Conservation (phyloP, 768 basidiomycete species). For the Tricholoma hemisulphureum region DNA sequence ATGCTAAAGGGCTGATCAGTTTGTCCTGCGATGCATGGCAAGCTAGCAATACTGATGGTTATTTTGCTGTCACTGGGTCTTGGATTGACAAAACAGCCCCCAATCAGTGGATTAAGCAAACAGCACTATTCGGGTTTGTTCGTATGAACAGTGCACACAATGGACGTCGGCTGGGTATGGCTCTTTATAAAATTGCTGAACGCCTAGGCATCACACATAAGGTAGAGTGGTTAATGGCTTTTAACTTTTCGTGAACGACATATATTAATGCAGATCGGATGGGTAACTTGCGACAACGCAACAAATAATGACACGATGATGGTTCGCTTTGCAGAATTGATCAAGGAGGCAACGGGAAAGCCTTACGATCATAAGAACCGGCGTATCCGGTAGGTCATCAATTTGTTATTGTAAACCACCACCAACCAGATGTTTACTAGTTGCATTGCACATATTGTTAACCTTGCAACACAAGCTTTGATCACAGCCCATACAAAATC, state of each 20-base stretch:
- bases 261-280: slow-evolving; percentile 24
- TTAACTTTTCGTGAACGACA: neutral
- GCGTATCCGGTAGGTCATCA: no score
- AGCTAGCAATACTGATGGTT: no score
- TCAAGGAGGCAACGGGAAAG: neutral
- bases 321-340: slow-evolving; percentile 17
- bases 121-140: slow-evolving; percentile 35
- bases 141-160: no score
- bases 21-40: no score
- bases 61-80: no score
- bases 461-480: slow-evolving; percentile 32
- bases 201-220: neutral
- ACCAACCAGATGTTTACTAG: slow-evolving; percentile 11
- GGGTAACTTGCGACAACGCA: slow-evolving; percentile 37
- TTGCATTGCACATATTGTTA: slow-evolving; percentile 31
- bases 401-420: no score
- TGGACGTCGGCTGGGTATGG: no score
- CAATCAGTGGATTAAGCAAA: slow-evolving; percentile 26
- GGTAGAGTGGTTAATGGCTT: neutral
- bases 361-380: no score
- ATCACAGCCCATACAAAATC: slow-evolving; percentile 24
- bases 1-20: no score
- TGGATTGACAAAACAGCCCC: slow-evolving; percentile 1
- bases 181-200: no score
- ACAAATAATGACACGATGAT: slow-evolving; percentile 39